Evolutionary conservation across 371 early-diverging fungal genomes (phyloP).

Genomic region (Rhizopus arrhizus): DNA sequence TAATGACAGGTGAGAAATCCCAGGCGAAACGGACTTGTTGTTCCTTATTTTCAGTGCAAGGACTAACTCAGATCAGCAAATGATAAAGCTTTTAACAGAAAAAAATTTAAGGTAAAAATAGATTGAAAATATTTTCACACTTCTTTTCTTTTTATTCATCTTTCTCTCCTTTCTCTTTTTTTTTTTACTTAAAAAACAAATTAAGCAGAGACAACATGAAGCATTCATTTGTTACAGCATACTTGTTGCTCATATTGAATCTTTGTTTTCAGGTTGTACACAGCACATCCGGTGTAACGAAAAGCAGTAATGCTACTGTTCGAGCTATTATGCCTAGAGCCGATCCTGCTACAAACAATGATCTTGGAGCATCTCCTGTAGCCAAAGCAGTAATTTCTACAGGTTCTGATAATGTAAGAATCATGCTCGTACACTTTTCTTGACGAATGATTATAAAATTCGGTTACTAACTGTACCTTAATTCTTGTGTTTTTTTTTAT

Average conservation of each 20-base stretch:
- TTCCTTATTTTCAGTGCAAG: too few relatives aligned
- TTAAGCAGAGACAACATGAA: constrained; percentile 1
- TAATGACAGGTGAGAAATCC: too few relatives aligned
- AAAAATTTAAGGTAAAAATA: constrained; percentile 8
- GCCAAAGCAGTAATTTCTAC: not conserved
- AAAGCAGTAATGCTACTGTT: not conserved
- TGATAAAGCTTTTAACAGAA: too few relatives aligned
- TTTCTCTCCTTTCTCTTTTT: constrained; percentile 1
- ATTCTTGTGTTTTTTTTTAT: too few relatives aligned
- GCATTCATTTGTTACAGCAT: constrained; percentile 10
- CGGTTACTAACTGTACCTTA: too few relatives aligned
- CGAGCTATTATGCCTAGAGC: not conserved
- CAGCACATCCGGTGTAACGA: constrained; percentile 9
- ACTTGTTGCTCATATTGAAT: constrained; percentile 11
- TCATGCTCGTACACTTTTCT: not conserved
- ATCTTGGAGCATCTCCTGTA: not conserved
- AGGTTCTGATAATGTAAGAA: constrained; percentile 16
- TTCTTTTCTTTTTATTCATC: constrained; percentile 3
- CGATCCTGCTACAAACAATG: not conserved
- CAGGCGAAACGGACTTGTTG: too few relatives aligned
- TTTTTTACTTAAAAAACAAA: not conserved
- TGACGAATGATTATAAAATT: too few relatives aligned
- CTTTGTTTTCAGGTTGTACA: constrained; percentile 13
- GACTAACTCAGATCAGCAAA: too few relatives aligned
- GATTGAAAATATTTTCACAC: not conserved